Evolutionary conservation across 805 yeast species (phyloP), one percentile per base, ranked within the genome.

Genomic region (Saccharomycopsis microspora): DNA sequence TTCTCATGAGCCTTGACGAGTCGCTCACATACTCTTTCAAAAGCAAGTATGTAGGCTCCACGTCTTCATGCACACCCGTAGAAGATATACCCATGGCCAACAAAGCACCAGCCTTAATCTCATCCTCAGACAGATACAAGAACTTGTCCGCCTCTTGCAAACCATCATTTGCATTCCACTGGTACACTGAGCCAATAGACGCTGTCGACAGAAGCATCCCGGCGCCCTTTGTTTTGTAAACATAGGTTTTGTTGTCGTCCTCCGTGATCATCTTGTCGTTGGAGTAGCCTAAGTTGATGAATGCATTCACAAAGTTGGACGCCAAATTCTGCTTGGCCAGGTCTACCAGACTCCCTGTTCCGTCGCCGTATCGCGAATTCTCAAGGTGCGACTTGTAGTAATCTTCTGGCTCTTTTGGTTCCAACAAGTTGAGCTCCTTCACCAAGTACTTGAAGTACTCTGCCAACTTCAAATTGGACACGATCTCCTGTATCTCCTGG

Each of bases 241-340:
- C 85, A 94, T 96, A 90, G 8, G 82, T 73, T 48, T 72, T 71
- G 53, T 76, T 74, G 53, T 84, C 90, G 55, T 82, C 86, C 41
- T 82, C 81, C 51, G 82, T 78, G 49, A 89, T 69, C 55, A 85
- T 68, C 60, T 85, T 86, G 63, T 90, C 97, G 44, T 77, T 74
- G 51, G 95, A 88, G 60, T 79, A 93, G 43, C 98, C 99, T 58
- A 89, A 76, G 64, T 93, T 93, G 55, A 88, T 74, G 62, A 89
- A 87, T 5, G 89, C 83, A 60, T 88, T 93, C 44, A 89, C 97
- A 63, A 93, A 90, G n/a, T 93, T 76, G 3, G 95, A 80, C 3
- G 97, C 97, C 58, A 93, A 72, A 60, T 88, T 93, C 65, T 90
- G 97, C 64, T 88, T 89, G 8, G 96, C 95, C 36, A 96, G 85